Evolutionary conservation across 2,329 filamentous ascomycete species (phyloP).

Genomic region (Scedosporium boydii): DNA sequence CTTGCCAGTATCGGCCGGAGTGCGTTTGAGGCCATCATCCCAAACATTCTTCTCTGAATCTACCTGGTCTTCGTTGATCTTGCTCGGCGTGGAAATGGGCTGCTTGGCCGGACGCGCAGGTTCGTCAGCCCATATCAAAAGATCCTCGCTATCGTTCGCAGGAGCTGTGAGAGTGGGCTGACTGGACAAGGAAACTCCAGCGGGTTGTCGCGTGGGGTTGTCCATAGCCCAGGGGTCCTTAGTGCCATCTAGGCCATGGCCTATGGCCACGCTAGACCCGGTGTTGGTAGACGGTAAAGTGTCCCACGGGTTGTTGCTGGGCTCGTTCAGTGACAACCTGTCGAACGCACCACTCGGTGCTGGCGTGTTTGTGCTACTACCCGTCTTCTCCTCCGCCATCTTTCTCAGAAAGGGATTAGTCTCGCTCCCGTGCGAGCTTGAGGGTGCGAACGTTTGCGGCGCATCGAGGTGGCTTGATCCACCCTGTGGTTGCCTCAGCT

Average conservation of each 20-base stretch:
- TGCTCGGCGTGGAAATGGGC: not conserved
- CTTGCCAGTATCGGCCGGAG: not conserved
- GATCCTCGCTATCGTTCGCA: not conserved
- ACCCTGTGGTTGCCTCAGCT: not conserved
- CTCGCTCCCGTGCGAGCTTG: slow-evolving; percentile 20
- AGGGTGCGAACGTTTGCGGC: not conserved
- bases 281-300: slow-evolving; percentile 19
- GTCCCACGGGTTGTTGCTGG: slow-evolving; percentile 34
- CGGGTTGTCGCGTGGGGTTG: not conserved
- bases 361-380: slow-evolving; percentile 9
- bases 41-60: not conserved
- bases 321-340: slow-evolving; percentile 31
- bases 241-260: slow-evolving; percentile 21
- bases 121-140: slow-evolving; percentile 1
- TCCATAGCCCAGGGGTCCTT: slow-evolving; percentile 16
- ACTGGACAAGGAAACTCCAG: not conserved
- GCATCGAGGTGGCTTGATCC: not conserved
- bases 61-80: not conserved
- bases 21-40: not conserved
- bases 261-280: slow-evolving; percentile 19
- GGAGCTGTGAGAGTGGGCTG: not conserved
- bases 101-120: not conserved
- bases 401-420: slow-evolving; percentile 47
- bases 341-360: slow-evolving; percentile 28
- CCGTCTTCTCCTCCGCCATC: slow-evolving; percentile 18